A percentile compares a stretch with the other conserved stretches of the same genome.
Conservation (phyloP, 257 asterid species). For the Marsdenia floribunda region DNA sequence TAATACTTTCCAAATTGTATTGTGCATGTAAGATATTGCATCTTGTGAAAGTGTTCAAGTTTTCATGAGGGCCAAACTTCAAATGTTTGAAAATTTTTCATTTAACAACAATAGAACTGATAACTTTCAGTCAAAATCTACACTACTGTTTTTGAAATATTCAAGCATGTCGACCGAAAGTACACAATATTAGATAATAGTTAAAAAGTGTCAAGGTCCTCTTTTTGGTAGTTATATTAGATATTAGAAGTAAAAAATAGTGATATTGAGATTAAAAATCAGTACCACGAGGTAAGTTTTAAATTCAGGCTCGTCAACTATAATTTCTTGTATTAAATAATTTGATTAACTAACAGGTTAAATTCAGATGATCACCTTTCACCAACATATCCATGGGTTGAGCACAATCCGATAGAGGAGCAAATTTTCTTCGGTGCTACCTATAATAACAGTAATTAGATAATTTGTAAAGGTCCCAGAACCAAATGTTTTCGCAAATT, state of each 20-base stretch:
- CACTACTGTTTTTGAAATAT: not conserved
- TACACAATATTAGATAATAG: not conserved
- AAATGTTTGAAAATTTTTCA: not conserved
- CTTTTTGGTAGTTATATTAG: not conserved
- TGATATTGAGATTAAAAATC: not conserved
- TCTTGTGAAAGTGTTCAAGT: not conserved
- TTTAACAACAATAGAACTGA: not conserved
- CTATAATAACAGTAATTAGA: slow-evolving; percentile 33
- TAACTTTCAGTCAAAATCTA: not conserved
- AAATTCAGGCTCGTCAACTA: not conserved
- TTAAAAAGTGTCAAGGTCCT: not conserved
- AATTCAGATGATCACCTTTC: slow-evolving; percentile 38
- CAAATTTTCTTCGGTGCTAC: slow-evolving; percentile 52
- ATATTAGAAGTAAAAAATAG: not conserved
- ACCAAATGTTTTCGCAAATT: slow-evolving; percentile 2
- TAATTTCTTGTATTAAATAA: not conserved
- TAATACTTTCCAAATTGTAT: not conserved
- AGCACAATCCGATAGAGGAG: slow-evolving; percentile 58
- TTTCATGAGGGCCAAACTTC: not conserved
- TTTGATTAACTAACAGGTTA: not conserved
- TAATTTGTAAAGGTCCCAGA: slow-evolving; percentile 3
- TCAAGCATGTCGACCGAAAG: not conserved
- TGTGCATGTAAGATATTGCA: not conserved
- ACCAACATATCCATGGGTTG: slow-evolving; percentile 49
- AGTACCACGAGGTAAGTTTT: not conserved